phyloP scores from a whole-genome alignment of 805 yeast species.

The Candida nemodendra region DNA sequence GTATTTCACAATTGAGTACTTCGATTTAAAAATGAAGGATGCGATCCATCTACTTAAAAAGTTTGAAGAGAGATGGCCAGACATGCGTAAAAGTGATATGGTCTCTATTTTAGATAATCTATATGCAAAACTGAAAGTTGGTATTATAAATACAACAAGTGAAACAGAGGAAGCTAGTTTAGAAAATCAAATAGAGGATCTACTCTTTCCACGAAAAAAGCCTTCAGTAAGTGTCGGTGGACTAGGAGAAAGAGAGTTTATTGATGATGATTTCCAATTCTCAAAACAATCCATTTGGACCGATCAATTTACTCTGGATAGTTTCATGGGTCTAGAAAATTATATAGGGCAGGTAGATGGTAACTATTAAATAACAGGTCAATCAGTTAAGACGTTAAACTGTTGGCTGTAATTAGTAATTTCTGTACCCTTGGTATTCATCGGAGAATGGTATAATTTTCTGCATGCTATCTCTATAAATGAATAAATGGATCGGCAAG shows the following conservation, averaged over 20 bases:
- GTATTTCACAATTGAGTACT: slow-evolving; percentile 3
- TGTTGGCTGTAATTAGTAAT: too few relatives aligned
- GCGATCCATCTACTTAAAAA: slow-evolving; percentile 6
- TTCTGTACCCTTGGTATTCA: too few relatives aligned
- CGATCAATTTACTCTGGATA: slow-evolving; percentile 1
- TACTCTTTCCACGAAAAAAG: slow-evolving; percentile 1
- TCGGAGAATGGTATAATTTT: too few relatives aligned
- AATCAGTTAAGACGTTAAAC: too few relatives aligned
- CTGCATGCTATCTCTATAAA: too few relatives aligned
- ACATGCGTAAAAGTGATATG: slow-evolving; percentile 8
- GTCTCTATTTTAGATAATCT: not conserved
- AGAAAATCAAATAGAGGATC: slow-evolving; percentile 3
- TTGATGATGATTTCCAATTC: not conserved
- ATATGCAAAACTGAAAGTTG: too few relatives aligned
- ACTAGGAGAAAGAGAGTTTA: not conserved
- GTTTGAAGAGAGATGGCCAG: slow-evolving; percentile 17
- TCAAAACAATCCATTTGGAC: slow-evolving; percentile 4
- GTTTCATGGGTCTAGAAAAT: not conserved
- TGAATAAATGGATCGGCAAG: too few relatives aligned
- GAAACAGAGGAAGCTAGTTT: too few relatives aligned
- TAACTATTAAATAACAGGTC: too few relatives aligned
- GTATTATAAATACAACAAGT: too few relatives aligned
- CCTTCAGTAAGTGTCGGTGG: not conserved
- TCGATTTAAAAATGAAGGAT: slow-evolving; percentile 5
- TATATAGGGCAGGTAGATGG: too few relatives aligned